phyloP scores from a whole-genome alignment of 2,329 filamentous ascomycete genomes.

The Fulvia fulva region DNA sequence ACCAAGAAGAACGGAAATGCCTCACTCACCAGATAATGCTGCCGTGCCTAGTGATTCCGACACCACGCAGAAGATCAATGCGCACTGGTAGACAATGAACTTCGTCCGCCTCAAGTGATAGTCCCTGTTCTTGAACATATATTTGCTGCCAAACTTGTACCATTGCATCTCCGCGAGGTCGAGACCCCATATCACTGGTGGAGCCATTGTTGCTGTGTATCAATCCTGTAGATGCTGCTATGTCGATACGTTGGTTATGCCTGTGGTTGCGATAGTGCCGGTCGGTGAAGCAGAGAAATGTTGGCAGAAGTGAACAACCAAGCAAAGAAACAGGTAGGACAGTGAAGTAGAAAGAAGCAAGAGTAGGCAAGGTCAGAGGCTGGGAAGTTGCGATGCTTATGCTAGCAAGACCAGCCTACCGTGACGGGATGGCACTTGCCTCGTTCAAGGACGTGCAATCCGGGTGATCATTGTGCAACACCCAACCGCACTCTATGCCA shows the following conservation, averaged over 20 bases:
- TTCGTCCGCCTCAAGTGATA: conserved; percentile 56
- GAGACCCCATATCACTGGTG: conserved; percentile 54
- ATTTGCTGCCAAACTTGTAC: conserved; percentile 54
- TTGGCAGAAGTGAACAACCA: background rate
- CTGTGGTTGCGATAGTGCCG: background rate
- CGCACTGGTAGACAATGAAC: conserved; percentile 58
- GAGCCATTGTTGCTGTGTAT: background rate
- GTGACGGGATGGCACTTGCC: background rate
- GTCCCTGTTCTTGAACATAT: conserved; percentile 49
- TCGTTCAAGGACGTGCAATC: background rate
- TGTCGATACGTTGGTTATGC: background rate
- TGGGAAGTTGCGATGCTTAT: background rate
- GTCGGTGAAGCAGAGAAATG: background rate
- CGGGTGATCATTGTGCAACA: background rate
- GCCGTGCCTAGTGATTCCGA: conserved; percentile 56
- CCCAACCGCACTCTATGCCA: background rate
- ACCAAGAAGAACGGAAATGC: background rate
- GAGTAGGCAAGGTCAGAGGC: no score
- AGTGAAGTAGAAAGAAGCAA: background rate
- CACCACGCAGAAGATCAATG: conserved; percentile 56
- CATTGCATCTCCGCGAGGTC: conserved; percentile 56
- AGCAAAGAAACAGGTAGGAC: background rate
- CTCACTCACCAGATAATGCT: conserved; percentile 46
- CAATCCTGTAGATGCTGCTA: background rate
- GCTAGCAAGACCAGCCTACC: background rate